Evolutionary conservation across 2,329 filamentous ascomycete species (phyloP), one percentile per base, ranked within the genome.

Genomic region (Beauveria pseudobassiana): DNA sequence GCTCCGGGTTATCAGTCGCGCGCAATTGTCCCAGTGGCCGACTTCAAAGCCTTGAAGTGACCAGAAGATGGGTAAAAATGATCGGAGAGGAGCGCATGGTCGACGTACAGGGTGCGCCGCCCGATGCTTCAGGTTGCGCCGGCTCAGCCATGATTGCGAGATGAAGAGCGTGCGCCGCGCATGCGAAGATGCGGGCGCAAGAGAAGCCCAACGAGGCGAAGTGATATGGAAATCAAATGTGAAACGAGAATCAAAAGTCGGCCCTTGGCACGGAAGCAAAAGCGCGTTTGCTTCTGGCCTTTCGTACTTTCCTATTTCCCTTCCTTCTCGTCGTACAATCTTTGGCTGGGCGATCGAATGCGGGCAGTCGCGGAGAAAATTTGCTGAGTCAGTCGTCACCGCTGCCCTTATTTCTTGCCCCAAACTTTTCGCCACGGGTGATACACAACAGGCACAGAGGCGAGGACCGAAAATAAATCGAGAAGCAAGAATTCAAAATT

Each of bases 391-490:
- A 75, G 73, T 67, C 69, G 65, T 64, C 64, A 59, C 68, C 64
- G 66, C 65, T 75, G 74, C 74, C 73, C 72, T 76, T 73, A 74
- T 73, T 73, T 72, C 71, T 67, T 74, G 73, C 73, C 73, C 73
- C 73, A 70, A 69, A 71, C 69, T 67, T 71, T 68, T 69, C 43
- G 70, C 66, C 67, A 67, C 65, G 62, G 63, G 65, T 67, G 74
- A 76, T 76, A 76, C 74, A 76, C 74, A 76, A 75, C 55, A 62
- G 64, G 65, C 71, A 74, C 69, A 68, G 64, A 59, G 53, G 60
- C 56, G 53, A 22, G 46, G 61, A 38, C 26, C 54, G 63, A 68
- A 70, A 69, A 67, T 64, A 61, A 65, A 60, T 57, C 57, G 43
- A 49, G 53, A 14, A 42, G 59, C 40, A 66, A 67, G 24, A 61